Percentiles rank a stretch among this genome's conserved stretches.
Evolutionary conservation across 2,329 filamentous ascomycete species (phyloP).

Genomic region (Aspergillus awamori): DNA sequence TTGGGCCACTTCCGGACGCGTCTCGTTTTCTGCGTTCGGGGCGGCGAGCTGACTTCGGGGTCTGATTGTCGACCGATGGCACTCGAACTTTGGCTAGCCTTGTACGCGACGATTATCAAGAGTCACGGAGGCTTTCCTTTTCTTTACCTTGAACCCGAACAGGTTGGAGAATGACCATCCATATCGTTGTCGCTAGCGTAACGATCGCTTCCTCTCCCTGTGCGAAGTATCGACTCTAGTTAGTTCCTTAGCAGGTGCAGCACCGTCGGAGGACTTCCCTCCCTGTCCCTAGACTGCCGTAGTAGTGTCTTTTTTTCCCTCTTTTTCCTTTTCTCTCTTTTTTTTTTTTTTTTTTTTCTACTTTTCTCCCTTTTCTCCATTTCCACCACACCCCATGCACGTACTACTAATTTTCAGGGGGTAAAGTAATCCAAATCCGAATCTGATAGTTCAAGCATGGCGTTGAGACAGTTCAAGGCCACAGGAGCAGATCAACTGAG

Average conservation of each 20-base stretch:
- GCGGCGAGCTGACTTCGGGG: conserved; percentile 4
- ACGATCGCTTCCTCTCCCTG: conserved; percentile 3
- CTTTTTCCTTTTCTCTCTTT: too few relatives aligned
- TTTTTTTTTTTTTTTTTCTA: too few relatives aligned
- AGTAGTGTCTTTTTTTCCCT: neutral
- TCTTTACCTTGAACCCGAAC: conserved; percentile 5
- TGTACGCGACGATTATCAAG: conserved; percentile 4
- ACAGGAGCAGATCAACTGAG: conserved; percentile 10
- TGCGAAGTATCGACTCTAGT: neutral
- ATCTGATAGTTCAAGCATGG: conserved; percentile 20
- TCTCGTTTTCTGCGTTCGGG: conserved; percentile 14
- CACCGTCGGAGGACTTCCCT: conserved; percentile 1
- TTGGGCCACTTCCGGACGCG: conserved; percentile 11
- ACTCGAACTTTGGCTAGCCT: conserved; percentile 1
- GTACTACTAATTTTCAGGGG: conserved; percentile 12
- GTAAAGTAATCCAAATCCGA: conserved; percentile 2
- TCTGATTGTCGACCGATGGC: conserved; percentile 7
- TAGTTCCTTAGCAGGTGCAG: neutral
- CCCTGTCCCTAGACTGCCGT: conserved; percentile 8
- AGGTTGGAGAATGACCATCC: neutral
- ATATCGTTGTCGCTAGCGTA: conserved; percentile 1
- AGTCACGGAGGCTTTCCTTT: conserved; percentile 3
- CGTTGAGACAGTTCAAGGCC: conserved; percentile 11
- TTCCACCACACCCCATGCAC: conserved; percentile 1
- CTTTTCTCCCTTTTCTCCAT: neutral